Evolutionary conservation across 192 early-diverging fungal species (phyloP).

Genomic region (Gamsiella multidivaricata): DNA sequence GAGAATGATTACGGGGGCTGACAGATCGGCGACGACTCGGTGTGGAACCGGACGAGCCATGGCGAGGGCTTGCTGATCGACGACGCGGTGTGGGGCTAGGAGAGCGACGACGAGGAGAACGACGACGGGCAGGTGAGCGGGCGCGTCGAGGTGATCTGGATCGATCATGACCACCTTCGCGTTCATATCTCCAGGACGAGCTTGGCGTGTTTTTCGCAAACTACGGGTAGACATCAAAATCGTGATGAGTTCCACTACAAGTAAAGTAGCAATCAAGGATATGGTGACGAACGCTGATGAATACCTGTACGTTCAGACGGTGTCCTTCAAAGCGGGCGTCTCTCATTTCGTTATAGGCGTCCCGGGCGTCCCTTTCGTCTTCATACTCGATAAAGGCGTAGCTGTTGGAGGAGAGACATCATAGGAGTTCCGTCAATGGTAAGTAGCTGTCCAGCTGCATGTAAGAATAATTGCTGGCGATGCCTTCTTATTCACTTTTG

Average conservation of each 20-base stretch:
- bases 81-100: slow-evolving; percentile 34
- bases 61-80: slow-evolving; percentile 60
- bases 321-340: slow-evolving; percentile 81
- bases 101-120: slow-evolving; percentile 38
- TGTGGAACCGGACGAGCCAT: too few species aligned
- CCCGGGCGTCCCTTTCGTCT: slow-evolving; percentile 88
- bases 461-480: too few species aligned
- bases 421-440: background rate
- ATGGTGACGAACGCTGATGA: too few species aligned
- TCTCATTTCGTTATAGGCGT: slow-evolving; percentile 94
- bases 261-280: too few species aligned
- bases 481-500: too few species aligned
- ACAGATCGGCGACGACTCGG: too few species aligned
- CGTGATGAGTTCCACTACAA: background rate
- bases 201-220: slow-evolving; percentile 91
- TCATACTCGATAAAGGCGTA: slow-evolving; percentile 98
- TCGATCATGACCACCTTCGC: slow-evolving; percentile 53
- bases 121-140: slow-evolving; percentile 57
- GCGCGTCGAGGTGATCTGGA: slow-evolving; percentile 38
- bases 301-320: slow-evolving; percentile 84
- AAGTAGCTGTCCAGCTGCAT: too few species aligned
- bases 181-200: slow-evolving; percentile 83
- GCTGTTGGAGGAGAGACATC: too few species aligned
- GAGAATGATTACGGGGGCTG: too few species aligned
- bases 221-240: slow-evolving; percentile 22